phyloP scores from a whole-genome alignment of 2,329 filamentous ascomycete species.

The Fusarium sacchari region DNA sequence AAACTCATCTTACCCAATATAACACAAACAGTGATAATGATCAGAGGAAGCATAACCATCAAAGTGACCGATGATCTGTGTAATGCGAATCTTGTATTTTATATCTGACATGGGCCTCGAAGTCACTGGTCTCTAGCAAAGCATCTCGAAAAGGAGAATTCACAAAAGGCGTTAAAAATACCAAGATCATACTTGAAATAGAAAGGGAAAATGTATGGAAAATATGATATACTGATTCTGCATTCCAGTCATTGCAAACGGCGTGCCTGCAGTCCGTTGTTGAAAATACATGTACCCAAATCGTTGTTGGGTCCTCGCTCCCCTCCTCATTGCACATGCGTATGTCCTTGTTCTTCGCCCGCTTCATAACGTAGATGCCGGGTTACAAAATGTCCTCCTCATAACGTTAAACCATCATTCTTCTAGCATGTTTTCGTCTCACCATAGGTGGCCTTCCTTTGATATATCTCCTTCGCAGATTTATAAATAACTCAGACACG shows the following conservation, averaged over 20 bases:
- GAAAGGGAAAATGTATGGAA: neutral
- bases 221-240: constrained; percentile 4
- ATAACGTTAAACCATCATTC: neutral
- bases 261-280: constrained; percentile 30
- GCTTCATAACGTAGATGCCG: neutral
- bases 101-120: constrained; percentile 7
- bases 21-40: neutral
- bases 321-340: neutral
- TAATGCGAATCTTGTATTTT: neutral
- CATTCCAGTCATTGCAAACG: constrained; percentile 10
- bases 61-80: neutral
- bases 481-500: neutral
- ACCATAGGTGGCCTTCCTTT: neutral
- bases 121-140: constrained; percentile 26
- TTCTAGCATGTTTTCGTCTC: constrained; percentile 4
- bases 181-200: neutral
- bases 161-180: constrained; percentile 3
- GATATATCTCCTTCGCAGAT: neutral
- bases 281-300: constrained; percentile 7
- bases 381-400: neutral
- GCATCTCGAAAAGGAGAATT: neutral
- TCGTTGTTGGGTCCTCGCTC: neutral
- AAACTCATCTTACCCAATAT: neutral
- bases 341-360: neutral
- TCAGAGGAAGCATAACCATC: neutral